A percentile compares a stretch with the other conserved stretches of the same genome.
Evolutionary conservation across 208 protist genomes (phyloP).

Genomic region (Leishmania tropica): DNA sequence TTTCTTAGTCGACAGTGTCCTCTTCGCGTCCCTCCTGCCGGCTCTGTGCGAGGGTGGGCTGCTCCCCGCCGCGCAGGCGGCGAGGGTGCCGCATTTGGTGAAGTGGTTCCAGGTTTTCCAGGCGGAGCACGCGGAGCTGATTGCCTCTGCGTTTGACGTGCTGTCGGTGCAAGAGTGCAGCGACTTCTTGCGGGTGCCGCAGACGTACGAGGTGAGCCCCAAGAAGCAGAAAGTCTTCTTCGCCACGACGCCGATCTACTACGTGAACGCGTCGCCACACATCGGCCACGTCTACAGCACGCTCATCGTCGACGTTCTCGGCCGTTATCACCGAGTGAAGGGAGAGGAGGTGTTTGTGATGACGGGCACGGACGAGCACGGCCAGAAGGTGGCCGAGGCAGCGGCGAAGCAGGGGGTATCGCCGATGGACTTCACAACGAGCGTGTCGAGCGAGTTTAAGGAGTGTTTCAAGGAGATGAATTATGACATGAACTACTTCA

Average conservation of each 20-base stretch:
- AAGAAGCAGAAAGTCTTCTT: conserved; percentile 81
- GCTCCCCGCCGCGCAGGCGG: conserved; percentile 44
- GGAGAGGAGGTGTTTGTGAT: conserved; percentile 92
- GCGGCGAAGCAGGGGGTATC: conserved; percentile 71
- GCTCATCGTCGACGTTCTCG: conserved; percentile 90
- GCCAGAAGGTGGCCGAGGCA: conserved; percentile 96
- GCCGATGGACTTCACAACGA: conserved; percentile 92
- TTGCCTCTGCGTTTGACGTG: conserved; percentile 59
- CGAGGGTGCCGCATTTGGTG: conserved; percentile 57
- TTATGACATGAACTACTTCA: conserved; percentile 95
- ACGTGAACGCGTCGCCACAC: conserved; percentile 92
- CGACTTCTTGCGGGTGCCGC: conserved; percentile 83
- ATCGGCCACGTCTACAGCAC: conserved; percentile 93
- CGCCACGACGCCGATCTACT: conserved; percentile 92
- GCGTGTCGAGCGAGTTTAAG: conserved; percentile 90
- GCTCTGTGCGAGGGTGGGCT: conserved; percentile 85
- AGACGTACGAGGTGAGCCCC: conserved; percentile 70
- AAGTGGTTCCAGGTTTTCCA: conserved; percentile 79
- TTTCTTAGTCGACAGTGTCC: conserved; percentile 74
- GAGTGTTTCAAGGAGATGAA: conserved; percentile 88
- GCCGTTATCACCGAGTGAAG: conserved; percentile 86
- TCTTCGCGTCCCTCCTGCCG: conserved; percentile 76
- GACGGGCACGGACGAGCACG: conserved; percentile 99
- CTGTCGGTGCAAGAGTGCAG: conserved; percentile 82
- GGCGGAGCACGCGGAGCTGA: conserved; percentile 47